phyloP scores from a whole-genome alignment of 1,284 basidiomycete genomes.

The Trichosporon sp. region DNA sequence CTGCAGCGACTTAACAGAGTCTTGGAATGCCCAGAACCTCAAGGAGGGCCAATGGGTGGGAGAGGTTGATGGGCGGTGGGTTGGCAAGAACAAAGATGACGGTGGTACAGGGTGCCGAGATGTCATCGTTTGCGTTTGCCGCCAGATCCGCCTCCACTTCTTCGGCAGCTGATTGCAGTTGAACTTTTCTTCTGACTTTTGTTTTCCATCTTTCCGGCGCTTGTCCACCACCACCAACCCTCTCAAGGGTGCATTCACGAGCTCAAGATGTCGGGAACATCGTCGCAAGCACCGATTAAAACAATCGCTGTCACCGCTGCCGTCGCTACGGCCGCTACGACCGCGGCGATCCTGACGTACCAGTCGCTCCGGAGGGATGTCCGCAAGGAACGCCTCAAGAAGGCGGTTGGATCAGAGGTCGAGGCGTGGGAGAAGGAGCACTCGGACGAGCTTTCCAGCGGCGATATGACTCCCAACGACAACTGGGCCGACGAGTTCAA shows the following conservation, averaged over 20 bases:
- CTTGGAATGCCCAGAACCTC: neutral
- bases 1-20: neutral
- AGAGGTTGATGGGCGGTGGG: neutral
- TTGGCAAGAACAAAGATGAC: neutral
- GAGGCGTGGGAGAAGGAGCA: conserved; percentile 39
- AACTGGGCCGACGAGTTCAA: conserved; percentile 21
- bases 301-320: conserved; percentile 43
- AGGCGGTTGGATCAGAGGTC: conserved; percentile 46
- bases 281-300: conserved; percentile 12
- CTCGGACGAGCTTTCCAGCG: neutral
- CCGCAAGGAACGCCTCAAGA: conserved; percentile 43
- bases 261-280: neutral
- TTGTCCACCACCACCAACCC: neutral
- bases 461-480: conserved; percentile 1
- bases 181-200: conserved; percentile 2
- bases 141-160: conserved; percentile 5
- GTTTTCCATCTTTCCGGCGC: neutral
- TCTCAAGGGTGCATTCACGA: neutral
- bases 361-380: conserved; percentile 46
- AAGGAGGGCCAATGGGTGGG: neutral
- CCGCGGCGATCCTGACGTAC: conserved; percentile 43
- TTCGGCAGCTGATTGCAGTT: neutral
- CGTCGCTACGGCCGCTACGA: conserved; percentile 40
- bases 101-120: neutral
- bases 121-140: neutral